Conservation (phyloP, 371 early-diverging fungal genomes). For the Mucor indicus region DNA sequence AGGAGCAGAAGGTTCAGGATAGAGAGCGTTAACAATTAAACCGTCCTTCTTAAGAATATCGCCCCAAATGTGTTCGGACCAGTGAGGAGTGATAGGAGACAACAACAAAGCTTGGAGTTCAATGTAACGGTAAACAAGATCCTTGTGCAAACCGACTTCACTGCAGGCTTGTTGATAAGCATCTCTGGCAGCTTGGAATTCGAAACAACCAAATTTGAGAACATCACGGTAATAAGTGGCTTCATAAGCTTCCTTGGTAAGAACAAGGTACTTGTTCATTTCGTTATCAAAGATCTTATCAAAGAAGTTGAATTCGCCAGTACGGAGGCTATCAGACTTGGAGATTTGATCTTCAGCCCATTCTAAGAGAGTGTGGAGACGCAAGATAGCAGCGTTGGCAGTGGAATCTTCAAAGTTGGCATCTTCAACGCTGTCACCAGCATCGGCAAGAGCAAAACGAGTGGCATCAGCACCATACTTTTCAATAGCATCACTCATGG, state of each 20-base stretch:
- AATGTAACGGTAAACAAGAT: conserved; percentile 78
- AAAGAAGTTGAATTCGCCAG: conserved; percentile 60
- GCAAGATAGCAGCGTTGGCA: conserved; percentile 97
- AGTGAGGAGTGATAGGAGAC: conserved; percentile 91
- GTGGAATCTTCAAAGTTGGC: conserved; percentile 98
- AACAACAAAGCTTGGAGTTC: conserved; percentile 81
- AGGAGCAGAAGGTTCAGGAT: conserved; percentile 61
- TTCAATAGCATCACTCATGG: conserved; percentile 80
- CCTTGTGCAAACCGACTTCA: conserved; percentile 80
- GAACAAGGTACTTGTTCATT: conserved; percentile 72
- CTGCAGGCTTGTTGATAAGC: conserved; percentile 81
- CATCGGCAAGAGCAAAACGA: conserved; percentile 93
- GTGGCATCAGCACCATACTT: conserved; percentile 98
- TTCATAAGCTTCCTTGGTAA: conserved; percentile 78
- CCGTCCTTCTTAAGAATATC: conserved; percentile 73
- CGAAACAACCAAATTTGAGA: conserved; percentile 92
- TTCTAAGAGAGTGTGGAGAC: conserved; percentile 90
- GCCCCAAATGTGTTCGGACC: conserved; percentile 89
- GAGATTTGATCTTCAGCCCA: conserved; percentile 73
- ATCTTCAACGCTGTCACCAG: conserved; percentile 98
- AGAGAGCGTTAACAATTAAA: conserved; percentile 68
- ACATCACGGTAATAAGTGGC: conserved; percentile 93
- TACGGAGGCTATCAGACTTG: conserved; percentile 36
- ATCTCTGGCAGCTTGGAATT: conserved; percentile 89
- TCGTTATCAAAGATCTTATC: conserved; percentile 88